A percentile compares a stretch with the other conserved stretches of the same genome.
These are phyloP conservation scores for Wickerhamiella nectarea DNA, from an alignment of 805 yeast genomes.

Conservation along the genomic window DNA sequence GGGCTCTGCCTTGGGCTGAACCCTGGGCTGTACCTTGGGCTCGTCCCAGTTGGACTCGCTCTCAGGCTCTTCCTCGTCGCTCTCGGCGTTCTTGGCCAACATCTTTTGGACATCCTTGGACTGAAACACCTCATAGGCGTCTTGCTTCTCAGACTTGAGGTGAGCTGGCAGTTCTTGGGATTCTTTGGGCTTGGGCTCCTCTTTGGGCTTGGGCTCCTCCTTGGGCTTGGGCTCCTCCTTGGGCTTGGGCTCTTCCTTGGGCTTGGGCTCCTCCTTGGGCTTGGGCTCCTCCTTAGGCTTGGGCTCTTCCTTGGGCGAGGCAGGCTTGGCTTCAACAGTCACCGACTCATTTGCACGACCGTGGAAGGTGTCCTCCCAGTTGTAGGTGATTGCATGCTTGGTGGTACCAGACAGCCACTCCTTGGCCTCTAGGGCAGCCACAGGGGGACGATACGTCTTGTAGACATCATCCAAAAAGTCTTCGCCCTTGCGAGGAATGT, in stretches of 20 bases:
- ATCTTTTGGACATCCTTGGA: constrained; percentile 35
- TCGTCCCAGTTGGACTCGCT: constrained; percentile 28
- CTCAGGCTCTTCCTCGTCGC: constrained; percentile 3
- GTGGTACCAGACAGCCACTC: constrained; percentile 73
- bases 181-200: neutral
- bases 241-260: neutral
- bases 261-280: constrained; percentile 1
- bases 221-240: neutral
- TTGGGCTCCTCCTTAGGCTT: constrained; percentile 10
- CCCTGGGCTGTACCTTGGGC: constrained; percentile 8
- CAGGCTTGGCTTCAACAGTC: neutral
- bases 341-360: constrained; percentile 33
- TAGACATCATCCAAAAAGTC: constrained; percentile 84
- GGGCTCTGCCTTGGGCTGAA: neutral
- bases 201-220: neutral
- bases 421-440: constrained; percentile 63
- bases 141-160: constrained; percentile 30
- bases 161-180: constrained; percentile 20
- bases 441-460: constrained; percentile 75
- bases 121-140: constrained; percentile 37
- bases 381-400: constrained; percentile 63
- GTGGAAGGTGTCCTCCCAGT: constrained; percentile 67
- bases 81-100: constrained; percentile 34
- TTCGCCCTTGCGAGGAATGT: constrained; percentile 89
- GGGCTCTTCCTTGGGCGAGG: constrained; percentile 7